Evolutionary conservation across 2,329 filamentous ascomycete species (phyloP).

Genomic region (Trichoderma hamatum): DNA sequence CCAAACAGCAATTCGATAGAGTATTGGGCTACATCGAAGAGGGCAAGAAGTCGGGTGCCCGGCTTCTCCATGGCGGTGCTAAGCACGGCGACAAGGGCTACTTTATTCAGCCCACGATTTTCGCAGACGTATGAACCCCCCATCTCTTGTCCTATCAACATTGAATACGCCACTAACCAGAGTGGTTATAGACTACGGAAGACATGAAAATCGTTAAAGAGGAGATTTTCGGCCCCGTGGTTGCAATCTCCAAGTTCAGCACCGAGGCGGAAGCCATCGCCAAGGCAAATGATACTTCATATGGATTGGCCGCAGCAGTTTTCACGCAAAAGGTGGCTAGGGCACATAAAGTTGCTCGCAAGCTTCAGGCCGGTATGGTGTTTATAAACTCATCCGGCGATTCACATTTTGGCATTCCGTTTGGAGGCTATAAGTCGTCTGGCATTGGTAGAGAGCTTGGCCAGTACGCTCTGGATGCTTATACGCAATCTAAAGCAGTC

Average conservation of each 20-base stretch:
- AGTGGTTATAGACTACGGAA: conserved; percentile 4
- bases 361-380: conserved; percentile 67
- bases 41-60: conserved; percentile 74
- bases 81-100: conserved; percentile 53
- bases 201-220: conserved; percentile 32
- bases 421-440: conserved; percentile 42
- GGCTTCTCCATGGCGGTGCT: conserved; percentile 67
- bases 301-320: conserved; percentile 37
- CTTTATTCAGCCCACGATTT: conserved; percentile 72
- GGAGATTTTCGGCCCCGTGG: conserved; percentile 38
- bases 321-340: conserved; percentile 38
- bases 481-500: conserved; percentile 37
- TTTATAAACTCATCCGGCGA: conserved; percentile 55
- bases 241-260: conserved; percentile 53
- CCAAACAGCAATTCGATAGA: conserved; percentile 62
- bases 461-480: conserved; percentile 39
- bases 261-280: conserved; percentile 54
- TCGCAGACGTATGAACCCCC: conserved; percentile 53
- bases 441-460: conserved; percentile 41
- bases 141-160: neutral
- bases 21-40: conserved; percentile 48
- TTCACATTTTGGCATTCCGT: conserved; percentile 36
- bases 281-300: conserved; percentile 56
- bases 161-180: neutral
- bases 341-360: conserved; percentile 48